Conservation (phyloP, 306 rosid genomes). For the Albizia julibrissin region DNA sequence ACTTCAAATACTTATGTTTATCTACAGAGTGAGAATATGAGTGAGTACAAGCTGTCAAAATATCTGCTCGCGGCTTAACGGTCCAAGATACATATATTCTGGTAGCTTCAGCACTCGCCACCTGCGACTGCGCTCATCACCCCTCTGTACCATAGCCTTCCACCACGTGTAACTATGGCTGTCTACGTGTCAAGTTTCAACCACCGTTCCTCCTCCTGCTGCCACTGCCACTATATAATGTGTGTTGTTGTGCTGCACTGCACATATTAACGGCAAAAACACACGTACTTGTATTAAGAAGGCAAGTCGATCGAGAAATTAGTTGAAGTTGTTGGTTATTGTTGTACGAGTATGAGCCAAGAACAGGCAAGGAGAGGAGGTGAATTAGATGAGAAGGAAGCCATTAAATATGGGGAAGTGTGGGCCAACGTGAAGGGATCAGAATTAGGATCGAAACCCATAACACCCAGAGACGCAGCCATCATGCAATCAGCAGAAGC, state of each 20-base stretch:
- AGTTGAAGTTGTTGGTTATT: background rate
- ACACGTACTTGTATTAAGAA: background rate
- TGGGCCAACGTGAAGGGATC: conserved; percentile 52
- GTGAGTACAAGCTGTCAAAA: conserved; percentile 8
- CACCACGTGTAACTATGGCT: background rate
- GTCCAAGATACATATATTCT: background rate
- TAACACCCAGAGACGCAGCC: conserved; percentile 51
- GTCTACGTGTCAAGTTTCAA: background rate
- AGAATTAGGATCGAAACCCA: conserved; percentile 42
- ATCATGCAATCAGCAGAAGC: conserved; percentile 55
- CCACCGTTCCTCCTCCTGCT: background rate
- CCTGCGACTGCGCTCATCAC: background rate
- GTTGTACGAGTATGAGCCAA: conserved; percentile 38
- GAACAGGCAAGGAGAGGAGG: conserved; percentile 32
- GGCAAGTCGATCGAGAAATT: background rate
- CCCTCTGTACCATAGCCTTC: background rate
- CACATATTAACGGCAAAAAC: background rate
- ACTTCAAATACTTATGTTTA: background rate
- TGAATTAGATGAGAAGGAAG: background rate
- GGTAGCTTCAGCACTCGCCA: background rate
- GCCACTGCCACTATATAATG: background rate
- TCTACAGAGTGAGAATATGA: background rate
- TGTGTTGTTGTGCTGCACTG: background rate
- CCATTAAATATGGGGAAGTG: conserved; percentile 52
- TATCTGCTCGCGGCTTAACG: conserved; percentile 16